phyloP scores from a whole-genome alignment of 352 stramenopile genomes.

The Phytophthora crassamura region DNA sequence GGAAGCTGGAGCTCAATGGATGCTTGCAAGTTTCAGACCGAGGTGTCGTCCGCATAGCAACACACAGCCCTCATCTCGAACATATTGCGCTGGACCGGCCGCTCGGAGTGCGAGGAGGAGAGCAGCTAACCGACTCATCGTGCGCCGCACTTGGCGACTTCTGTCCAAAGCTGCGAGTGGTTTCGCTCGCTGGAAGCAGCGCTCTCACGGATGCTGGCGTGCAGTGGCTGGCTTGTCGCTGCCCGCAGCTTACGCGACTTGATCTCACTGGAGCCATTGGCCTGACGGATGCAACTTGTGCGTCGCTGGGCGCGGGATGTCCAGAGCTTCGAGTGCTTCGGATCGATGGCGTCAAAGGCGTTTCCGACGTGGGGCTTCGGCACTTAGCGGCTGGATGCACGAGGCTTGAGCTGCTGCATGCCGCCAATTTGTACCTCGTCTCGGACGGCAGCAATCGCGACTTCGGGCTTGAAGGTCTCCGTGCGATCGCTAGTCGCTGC shows the following conservation, averaged over 20 bases:
- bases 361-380: conserved; percentile 86
- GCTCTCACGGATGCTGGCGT: conserved; percentile 92
- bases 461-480: conserved; percentile 93
- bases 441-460: conserved; percentile 93
- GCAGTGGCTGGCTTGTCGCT: conserved; percentile 87
- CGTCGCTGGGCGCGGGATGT: conserved; percentile 52
- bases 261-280: conserved; percentile 85
- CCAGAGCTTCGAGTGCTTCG: conserved; percentile 42
- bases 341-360: conserved; percentile 72
- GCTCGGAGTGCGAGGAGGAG: conserved; percentile 45
- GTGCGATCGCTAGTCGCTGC: conserved; percentile 78
- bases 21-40: conserved; percentile 87
- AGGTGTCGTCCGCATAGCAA: conserved; percentile 82
- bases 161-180: conserved; percentile 50
- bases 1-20: conserved; percentile 74
- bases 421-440: conserved; percentile 89
- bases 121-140: conserved; percentile 90
- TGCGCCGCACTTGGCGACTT: conserved; percentile 82
- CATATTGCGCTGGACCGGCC: conserved; percentile 73
- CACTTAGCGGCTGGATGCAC: conserved; percentile 86
- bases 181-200: conserved; percentile 87
- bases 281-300: conserved; percentile 83
- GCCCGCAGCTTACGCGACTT: conserved; percentile 74
- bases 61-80: conserved; percentile 75
- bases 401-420: conserved; percentile 74